Percentiles rank a stretch among this genome's conserved stretches.
Evolutionary conservation across 257 asterid species (phyloP).

Genomic region (Solanum pinnatisectum): DNA sequence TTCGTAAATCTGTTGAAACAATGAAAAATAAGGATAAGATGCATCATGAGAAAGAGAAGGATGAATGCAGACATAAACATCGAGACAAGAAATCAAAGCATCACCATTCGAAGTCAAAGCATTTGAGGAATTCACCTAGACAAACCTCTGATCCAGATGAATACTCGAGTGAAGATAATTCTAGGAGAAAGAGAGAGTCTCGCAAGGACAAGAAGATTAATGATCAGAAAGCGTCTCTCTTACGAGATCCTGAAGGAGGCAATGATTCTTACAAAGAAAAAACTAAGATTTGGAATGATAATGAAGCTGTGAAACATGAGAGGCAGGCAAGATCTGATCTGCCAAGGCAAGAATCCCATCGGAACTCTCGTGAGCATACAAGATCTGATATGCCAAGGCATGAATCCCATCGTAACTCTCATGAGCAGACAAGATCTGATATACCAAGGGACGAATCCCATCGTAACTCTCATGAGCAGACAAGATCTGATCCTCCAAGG

Average conservation of each 20-base stretch:
- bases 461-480: slow-evolving; percentile 20
- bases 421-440: slow-evolving; percentile 1
- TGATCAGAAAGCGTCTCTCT: neutral
- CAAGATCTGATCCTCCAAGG: slow-evolving; percentile 31
- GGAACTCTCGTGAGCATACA: slow-evolving; percentile 17
- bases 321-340: neutral
- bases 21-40: slow-evolving; percentile 32
- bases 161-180: slow-evolving; percentile 25
- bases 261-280: neutral
- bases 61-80: slow-evolving; percentile 24
- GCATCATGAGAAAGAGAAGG: slow-evolving; percentile 23
- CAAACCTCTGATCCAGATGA: slow-evolving; percentile 42
- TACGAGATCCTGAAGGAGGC: neutral
- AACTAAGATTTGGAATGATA: neutral
- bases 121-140: slow-evolving; percentile 26
- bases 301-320: slow-evolving; percentile 19
- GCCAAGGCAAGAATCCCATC: slow-evolving; percentile 26
- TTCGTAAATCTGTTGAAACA: slow-evolving; percentile 83
- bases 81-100: neutral
- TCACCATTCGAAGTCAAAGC: slow-evolving; percentile 20
- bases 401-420: slow-evolving; percentile 24
- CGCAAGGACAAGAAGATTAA: slow-evolving; percentile 16
- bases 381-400: slow-evolving; percentile 31
- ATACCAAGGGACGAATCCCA: slow-evolving; percentile 26
- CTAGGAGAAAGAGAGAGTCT: slow-evolving; percentile 21